These are phyloP conservation scores for Boletus barrowsii DNA, from an alignment of 768 basidiomycete species.

Conservation along the genomic window DNA sequence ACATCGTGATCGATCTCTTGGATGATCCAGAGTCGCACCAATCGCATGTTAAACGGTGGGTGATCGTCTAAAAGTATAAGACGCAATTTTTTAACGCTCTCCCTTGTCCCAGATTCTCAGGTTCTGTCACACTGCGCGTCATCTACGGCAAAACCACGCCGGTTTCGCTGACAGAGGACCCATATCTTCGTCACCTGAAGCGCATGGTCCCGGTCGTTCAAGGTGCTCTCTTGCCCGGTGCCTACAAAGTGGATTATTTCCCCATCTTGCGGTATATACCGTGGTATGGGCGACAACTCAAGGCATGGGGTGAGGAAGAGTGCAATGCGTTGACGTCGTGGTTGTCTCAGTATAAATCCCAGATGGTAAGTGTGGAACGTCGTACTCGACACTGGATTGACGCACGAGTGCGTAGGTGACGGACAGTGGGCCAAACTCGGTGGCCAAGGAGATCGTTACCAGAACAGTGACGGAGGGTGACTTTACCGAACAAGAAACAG, in stretches of 20 bases:
- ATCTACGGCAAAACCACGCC: constrained; percentile 29
- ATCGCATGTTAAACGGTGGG: constrained; percentile 35
- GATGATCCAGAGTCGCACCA: constrained; percentile 23
- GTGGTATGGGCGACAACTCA: constrained; percentile 56
- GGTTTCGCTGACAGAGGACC: constrained; percentile 14
- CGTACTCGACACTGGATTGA: not conserved
- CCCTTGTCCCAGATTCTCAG: constrained; percentile 20
- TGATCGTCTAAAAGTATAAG: constrained; percentile 3
- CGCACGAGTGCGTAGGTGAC: constrained; percentile 1
- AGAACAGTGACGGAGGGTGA: constrained; percentile 43
- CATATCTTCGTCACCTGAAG: constrained; percentile 27
- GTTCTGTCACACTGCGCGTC: constrained; percentile 25
- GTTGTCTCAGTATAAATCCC: constrained; percentile 41
- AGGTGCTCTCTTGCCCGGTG: constrained; percentile 30
- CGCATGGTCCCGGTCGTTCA: constrained; percentile 30
- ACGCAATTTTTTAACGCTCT: too few species aligned
- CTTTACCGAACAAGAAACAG: constrained; percentile 49
- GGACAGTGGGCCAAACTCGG: constrained; percentile 28
- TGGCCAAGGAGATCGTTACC: constrained; percentile 53
- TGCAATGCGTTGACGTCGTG: constrained; percentile 47
- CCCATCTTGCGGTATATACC: constrained; percentile 48
- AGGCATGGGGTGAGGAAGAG: constrained; percentile 53
- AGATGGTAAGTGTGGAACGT: constrained; percentile 34
- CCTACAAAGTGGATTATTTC: constrained; percentile 34
- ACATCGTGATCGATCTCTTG: constrained; percentile 21